A percentile compares a stretch with the other conserved stretches of the same genome.
These are phyloP conservation scores for Avicennia marina DNA, from an alignment of 257 asterid species.

Conservation along the genomic window DNA sequence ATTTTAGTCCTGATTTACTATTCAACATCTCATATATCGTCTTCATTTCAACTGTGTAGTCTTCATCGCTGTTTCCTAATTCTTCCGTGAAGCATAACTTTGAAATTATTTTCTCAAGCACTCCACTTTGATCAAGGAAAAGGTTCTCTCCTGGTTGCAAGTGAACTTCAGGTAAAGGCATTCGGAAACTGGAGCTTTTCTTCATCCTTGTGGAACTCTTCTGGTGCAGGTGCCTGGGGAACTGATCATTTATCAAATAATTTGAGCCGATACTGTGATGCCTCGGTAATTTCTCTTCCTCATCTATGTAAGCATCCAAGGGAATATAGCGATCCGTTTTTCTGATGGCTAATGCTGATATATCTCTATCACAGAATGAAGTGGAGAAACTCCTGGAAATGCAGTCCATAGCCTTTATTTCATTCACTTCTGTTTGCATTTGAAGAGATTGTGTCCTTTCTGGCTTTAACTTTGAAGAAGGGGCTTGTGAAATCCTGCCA, in stretches of 20 bases:
- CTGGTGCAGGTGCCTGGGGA: constrained; percentile 16
- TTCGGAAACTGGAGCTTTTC: constrained; percentile 35
- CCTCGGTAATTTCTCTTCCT: constrained; percentile 22
- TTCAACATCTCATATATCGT: constrained; percentile 55
- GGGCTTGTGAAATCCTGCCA: constrained; percentile 32
- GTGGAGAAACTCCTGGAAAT: constrained; percentile 47
- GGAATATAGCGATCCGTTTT: constrained; percentile 13
- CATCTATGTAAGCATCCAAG: constrained; percentile 21
- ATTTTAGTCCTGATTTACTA: constrained; percentile 59
- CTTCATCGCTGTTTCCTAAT: constrained; percentile 35
- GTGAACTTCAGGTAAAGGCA: constrained; percentile 23
- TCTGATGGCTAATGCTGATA: constrained; percentile 25
- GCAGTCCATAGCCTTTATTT: constrained; percentile 26
- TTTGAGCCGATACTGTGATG: constrained; percentile 16
- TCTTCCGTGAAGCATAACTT: constrained; percentile 71
- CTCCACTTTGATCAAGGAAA: constrained; percentile 41
- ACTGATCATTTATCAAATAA: constrained; percentile 18
- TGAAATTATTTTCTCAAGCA: constrained; percentile 65
- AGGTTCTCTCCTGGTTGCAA: constrained; percentile 34
- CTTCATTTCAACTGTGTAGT: constrained; percentile 59
- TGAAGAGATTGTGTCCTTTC: constrained; percentile 27
- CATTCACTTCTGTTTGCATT: constrained; percentile 15
- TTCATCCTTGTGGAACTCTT: constrained; percentile 23
- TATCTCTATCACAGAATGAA: constrained; percentile 25
- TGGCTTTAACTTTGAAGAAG: constrained; percentile 20